Conservation (phyloP, 2,329 filamentous ascomycete genomes). For the Graphium sp. region DNA sequence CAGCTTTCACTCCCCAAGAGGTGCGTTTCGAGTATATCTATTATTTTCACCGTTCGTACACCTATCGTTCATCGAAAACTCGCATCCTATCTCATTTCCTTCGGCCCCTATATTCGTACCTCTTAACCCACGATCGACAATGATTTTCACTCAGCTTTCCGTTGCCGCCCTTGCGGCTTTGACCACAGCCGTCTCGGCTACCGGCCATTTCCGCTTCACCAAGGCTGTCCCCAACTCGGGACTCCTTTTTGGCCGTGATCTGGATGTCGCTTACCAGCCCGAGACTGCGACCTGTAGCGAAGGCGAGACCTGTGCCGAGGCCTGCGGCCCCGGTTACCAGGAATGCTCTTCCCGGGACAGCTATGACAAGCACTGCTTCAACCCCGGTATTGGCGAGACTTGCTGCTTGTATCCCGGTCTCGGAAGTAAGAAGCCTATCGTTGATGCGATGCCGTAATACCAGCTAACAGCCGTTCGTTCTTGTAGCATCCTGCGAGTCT, state of each 20-base stretch:
- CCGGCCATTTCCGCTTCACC: conserved; percentile 10
- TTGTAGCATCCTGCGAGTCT: conserved; percentile 37
- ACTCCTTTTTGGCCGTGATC: conserved; percentile 25
- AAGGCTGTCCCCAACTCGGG: conserved; percentile 19
- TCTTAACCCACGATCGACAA: no score
- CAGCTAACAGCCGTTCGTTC: conserved; percentile 2
- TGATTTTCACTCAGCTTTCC: no score
- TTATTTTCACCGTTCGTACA: no score
- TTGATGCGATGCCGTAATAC: not conserved
- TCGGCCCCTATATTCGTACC: no score
- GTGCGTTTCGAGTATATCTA: no score
- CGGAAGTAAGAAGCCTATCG: conserved; percentile 28
- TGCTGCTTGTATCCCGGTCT: conserved; percentile 36
- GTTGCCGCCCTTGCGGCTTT: conserved; percentile 15
- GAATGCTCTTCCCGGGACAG: conserved; percentile 31
- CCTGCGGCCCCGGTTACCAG: conserved; percentile 32
- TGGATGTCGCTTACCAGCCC: conserved; percentile 27
- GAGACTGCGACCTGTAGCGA: conserved; percentile 27
- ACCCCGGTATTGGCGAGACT: conserved; percentile 28
- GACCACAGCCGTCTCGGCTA: conserved; percentile 14
- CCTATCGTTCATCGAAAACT: no score
- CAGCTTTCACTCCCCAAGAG: no score
- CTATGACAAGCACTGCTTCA: conserved; percentile 41
- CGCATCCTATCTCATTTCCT: no score
- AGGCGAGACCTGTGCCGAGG: conserved; percentile 34